Conservation (phyloP, 2,329 filamentous ascomycete genomes). For the Trichoderma sp. region DNA sequence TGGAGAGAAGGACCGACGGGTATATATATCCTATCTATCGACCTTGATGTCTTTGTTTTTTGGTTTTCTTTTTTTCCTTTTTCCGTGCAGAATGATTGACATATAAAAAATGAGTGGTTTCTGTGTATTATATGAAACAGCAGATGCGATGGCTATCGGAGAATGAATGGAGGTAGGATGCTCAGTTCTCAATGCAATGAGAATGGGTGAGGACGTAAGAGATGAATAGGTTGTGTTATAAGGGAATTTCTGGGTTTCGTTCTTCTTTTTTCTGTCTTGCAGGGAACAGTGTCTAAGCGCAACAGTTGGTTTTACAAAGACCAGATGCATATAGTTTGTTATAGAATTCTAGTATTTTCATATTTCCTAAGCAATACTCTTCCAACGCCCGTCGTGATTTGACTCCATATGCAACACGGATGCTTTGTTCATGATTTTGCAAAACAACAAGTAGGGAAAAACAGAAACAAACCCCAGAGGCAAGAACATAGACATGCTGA, state of each 20-base stretch:
- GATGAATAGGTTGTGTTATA: not conserved
- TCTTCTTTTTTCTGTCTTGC: not conserved
- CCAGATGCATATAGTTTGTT: not conserved
- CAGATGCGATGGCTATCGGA: not conserved
- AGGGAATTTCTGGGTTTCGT: not conserved
- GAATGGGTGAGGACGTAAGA: not conserved
- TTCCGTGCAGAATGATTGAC: not conserved
- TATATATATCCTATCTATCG: slow-evolving; percentile 3
- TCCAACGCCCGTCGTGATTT: not conserved
- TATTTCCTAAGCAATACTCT: not conserved
- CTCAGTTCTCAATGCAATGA: not conserved
- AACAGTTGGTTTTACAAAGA: not conserved
- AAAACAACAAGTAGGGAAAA: not conserved
- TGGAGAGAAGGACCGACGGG: not conserved
- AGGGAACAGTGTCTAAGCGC: not conserved
- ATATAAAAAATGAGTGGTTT: not conserved
- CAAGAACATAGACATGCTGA: not conserved
- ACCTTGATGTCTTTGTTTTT: not conserved
- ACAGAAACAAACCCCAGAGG: not conserved
- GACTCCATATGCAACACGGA: slow-evolving; percentile 6
- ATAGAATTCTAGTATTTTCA: not conserved
- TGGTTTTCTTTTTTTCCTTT: not conserved
- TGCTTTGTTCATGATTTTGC: not conserved
- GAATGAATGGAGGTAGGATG: not conserved
- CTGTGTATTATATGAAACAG: not conserved